A percentile compares a stretch with the other conserved stretches of the same genome.
Evolutionary conservation across 2,329 filamentous ascomycete species (phyloP).

Genomic region (Dactylellina sp.): DNA sequence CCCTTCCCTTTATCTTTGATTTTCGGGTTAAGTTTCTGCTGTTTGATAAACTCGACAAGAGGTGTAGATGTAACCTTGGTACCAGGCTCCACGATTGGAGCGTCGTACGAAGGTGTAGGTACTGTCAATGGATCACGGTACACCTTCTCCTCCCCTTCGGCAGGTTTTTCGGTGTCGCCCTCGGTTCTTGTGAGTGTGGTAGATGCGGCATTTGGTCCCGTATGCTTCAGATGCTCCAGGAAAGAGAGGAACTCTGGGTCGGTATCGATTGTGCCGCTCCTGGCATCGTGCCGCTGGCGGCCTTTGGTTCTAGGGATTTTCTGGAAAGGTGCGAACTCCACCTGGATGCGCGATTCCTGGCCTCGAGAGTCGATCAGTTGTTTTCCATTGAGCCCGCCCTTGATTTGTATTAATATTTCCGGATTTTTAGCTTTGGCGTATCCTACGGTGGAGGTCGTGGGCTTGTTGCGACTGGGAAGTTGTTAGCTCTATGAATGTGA

Average conservation of each 20-base stretch:
- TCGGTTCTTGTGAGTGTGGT: constrained; percentile 65
- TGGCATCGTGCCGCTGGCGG: constrained; percentile 80
- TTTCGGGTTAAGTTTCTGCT: constrained; percentile 82
- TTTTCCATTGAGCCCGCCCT: constrained; percentile 70
- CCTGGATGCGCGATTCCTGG: constrained; percentile 67
- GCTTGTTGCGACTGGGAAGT: constrained; percentile 78
- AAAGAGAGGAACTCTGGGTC: constrained; percentile 96
- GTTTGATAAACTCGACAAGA: constrained; percentile 86
- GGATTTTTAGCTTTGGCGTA: constrained; percentile 84
- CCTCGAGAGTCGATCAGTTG: constrained; percentile 83
- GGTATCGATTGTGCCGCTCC: constrained; percentile 95
- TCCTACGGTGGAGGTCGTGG: constrained; percentile 81
- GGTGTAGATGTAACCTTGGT: constrained; percentile 84
- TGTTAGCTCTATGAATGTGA: constrained; percentile 38
- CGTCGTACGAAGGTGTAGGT: constrained; percentile 57
- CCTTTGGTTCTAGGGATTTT: constrained; percentile 75
- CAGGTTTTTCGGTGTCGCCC: constrained; percentile 67
- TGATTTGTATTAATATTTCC: constrained; percentile 70
- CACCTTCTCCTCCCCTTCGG: constrained; percentile 64
- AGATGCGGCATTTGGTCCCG: constrained; percentile 67
- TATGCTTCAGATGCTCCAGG: constrained; percentile 85
- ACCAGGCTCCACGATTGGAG: constrained; percentile 54
- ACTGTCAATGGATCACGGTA: constrained; percentile 58
- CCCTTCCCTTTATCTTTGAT: constrained; percentile 60
- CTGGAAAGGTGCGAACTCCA: constrained; percentile 86